Base-by-base conservation (phyloP, 352 stramenopile species). In the Halophytophthora batemanensis region DNA sequence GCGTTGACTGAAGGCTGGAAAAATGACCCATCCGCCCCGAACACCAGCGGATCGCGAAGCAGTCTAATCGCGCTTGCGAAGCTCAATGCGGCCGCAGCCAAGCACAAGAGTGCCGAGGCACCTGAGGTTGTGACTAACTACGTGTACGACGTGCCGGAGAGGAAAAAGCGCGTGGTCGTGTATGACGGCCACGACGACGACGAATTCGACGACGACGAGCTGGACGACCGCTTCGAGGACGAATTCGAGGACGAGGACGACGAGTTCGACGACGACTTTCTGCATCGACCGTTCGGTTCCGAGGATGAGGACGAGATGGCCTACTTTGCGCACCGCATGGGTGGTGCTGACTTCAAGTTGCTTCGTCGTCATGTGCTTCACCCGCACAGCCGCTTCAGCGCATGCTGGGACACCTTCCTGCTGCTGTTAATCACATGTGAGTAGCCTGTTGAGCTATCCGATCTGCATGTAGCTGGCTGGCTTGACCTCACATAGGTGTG, bases 351-450 rank as follows among this genome's bases (percentile, higher is more conserved):
- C 13, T 83, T 90, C 22, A 86, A 82, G 49, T 41, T 81, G 5
- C 45, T 56, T 2, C 67, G 58, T 8, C 64, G 62, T 13, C 64
- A 64, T 28, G 77, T 89, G 22, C 45, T 93, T 21, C 82, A 93
- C 28, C 82, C 82, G 0, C 75, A 93, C 42, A 77, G 79, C 0
- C 63, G 72, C 12, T 58, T 69, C 2, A 75, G 82, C 2, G 64
- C 80, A 2, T 53, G 66, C 22, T 90, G 77, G 79, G 82, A 93
- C 45, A 66, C 70, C 7, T 45, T 85, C 22, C 46, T 74, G 3
- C 53, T 93, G 2, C 10, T 77, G 0, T 17, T 93, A 10, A 79
- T 79, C 53, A 90, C 69, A 14, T 89, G 79, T 89, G 80, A 40
- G 58, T 33, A 54, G 7, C 4, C 46, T 14, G n/a, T 25, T 36